Evolutionary conservation across 306 rosid species (phyloP), one percentile per base, ranked within the genome.

Genomic region (Corylus americana): DNA sequence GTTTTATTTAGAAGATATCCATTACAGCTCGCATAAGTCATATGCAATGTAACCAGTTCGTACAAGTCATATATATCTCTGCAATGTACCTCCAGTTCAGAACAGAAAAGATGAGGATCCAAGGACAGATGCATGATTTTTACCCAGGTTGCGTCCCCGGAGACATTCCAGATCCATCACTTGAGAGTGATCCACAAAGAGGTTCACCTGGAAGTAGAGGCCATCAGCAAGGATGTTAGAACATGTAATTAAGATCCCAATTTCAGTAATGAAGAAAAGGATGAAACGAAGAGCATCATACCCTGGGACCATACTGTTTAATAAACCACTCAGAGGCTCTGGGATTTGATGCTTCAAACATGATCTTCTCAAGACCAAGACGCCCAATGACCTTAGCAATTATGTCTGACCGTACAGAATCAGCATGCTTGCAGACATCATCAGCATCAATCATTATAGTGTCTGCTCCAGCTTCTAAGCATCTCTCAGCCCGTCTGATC

Each of bases 401-500:
- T 44, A 93, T 82, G 84, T 95, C 99, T 0, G 91, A 88, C 0
- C 97, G 88, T 77, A 95, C 86, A 44, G 89, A 70, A 64, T 87
- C 96, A 27, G 89, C 88, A 16, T 87, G 86, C 73, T 84, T 84
- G 74, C 87, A 84, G 63, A 95, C 85, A 89, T 88, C 93, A 73
- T 88, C 97, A 22, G 96, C 97, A 63, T 90, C 98, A 2, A 90
- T 90, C 97, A 91, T 83, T 84, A 92, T 90, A 93, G 88, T 90
- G 87, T 90, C 98, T n/a, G 98, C 98, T 74, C 98, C 99, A 8
- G 94, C 98, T 84, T 95, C 97, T 76, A 95, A 84, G 82, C 99
- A 95, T 82, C 98, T 89, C 91, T 91, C 99, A 11, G 99, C 96
- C 83, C 85, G 90, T 81, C 94, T 88, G 87, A 91, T 83, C 89